phyloP scores from a whole-genome alignment of 192 early-diverging fungal species.

The Chytriomyces sp. region DNA sequence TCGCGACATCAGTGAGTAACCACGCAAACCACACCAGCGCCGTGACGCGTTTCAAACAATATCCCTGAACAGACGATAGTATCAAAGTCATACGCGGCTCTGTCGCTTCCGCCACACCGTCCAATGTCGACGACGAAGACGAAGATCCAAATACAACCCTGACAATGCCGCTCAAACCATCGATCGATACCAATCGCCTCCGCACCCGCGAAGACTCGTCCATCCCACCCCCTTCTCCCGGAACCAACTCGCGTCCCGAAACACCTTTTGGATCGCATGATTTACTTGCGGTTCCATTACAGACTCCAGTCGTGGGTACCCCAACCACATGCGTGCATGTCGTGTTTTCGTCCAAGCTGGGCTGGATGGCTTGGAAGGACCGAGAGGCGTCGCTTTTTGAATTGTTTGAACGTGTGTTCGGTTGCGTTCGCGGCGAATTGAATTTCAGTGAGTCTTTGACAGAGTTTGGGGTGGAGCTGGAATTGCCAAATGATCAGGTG shows the following conservation, averaged over 20 bases:
- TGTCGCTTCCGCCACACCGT: too few relatives aligned
- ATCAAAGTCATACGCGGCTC: too few relatives aligned
- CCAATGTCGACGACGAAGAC: too few relatives aligned
- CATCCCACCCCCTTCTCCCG: neutral
- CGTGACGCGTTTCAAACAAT: too few relatives aligned
- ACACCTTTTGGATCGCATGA: slow-evolving; percentile 21
- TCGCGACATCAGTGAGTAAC: too few relatives aligned
- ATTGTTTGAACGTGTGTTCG: slow-evolving; percentile 55
- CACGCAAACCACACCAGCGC: too few relatives aligned
- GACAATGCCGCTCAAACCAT: neutral
- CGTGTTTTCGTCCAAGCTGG: slow-evolving; percentile 44
- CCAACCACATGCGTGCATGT: slow-evolving; percentile 51
- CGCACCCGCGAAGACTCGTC: neutral
- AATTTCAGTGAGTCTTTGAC: slow-evolving; percentile 48
- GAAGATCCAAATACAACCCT: too few relatives aligned
- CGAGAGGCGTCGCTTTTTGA: slow-evolving; percentile 37
- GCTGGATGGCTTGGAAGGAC: slow-evolving; percentile 59
- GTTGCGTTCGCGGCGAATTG: slow-evolving; percentile 44
- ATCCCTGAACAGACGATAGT: too few relatives aligned
- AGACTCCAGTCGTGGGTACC: slow-evolving; percentile 20
- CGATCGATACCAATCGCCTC: neutral
- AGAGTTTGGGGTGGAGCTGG: slow-evolving; percentile 52
- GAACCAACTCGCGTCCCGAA: slow-evolving; percentile 11
- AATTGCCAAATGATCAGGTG: slow-evolving; percentile 49
- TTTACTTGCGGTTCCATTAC: neutral